Conservation (phyloP, 441 rosid species). For the Raphanus hybrid region DNA sequence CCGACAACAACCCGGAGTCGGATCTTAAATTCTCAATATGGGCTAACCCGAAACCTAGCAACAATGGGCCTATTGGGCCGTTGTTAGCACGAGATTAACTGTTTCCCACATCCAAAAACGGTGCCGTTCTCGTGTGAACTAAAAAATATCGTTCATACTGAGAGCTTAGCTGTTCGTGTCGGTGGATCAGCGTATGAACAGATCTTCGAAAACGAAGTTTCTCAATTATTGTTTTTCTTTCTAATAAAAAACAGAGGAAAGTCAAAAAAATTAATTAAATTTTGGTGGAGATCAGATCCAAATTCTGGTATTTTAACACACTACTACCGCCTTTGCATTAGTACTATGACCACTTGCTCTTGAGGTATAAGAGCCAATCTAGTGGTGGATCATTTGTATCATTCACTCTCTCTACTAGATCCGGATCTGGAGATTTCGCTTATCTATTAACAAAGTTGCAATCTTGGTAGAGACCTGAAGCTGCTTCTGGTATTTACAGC, state of each 20-base stretch:
- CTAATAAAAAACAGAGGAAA: background rate
- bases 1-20: background rate
- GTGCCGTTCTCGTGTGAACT: background rate
- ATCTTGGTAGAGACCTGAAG: constrained; percentile 21
- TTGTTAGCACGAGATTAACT: background rate
- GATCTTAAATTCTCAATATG: background rate
- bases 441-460: background rate
- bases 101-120: background rate
- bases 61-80: background rate
- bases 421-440: constrained; percentile 29
- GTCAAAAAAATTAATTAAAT: background rate
- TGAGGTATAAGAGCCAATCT: constrained; percentile 13
- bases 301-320: constrained; percentile 34
- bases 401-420: constrained; percentile 21
- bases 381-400: background rate
- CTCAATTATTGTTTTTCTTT: background rate
- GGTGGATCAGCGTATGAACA: constrained; percentile 24
- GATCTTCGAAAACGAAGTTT: background rate
- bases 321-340: background rate
- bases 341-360: constrained; percentile 28
- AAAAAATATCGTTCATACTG: background rate
- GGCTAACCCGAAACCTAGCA: background rate
- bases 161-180: constrained; percentile 13
- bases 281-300: constrained; percentile 30
- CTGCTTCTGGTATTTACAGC: constrained; percentile 16